Base-by-base conservation (phyloP, 768 basidiomycete genomes). In the Lentinus brumalis region DNA sequence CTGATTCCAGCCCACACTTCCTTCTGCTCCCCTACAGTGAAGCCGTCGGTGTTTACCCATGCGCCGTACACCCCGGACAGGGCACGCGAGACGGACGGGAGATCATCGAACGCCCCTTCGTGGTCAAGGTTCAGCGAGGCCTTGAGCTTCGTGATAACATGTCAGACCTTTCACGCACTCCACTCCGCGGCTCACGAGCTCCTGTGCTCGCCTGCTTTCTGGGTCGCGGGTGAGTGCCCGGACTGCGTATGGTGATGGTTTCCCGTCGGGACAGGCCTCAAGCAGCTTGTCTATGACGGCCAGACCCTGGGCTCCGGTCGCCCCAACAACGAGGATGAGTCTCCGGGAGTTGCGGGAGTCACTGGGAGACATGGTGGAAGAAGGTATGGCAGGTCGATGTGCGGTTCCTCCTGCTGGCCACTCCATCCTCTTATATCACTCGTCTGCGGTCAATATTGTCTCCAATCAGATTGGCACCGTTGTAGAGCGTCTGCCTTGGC, bases 301-400 rank as follows among this genome's bases (percentile, higher is more conserved):
- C 53, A 75, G 64, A 5, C 79, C 80, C 58, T 81, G 80, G 1
- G 78, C 78, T 45, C 79, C 79, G 42, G 80, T 80, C 5, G 75
- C 79, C 26, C 79, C 79, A 26, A 80, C 75, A 49, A 81, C 77
- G 47, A 79, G 72, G 57, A 81, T 77, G 55, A 77, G 64, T 67
- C 76, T 21, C 38, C 32, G 31, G 6, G 21, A 6, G 5, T 10
- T 16, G 29, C 32, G 26, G 50, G n/a, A 46, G 15, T 10, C 45
- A 46, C 26, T n/a, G 45, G 18, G 15, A 21, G 45, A 16, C 5
- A 21, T 18, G 26, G 45, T 46, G 8, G 46, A 26, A 30, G 26
- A 26, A 49, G 6, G 9, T 8, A 49, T 35, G 29, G 46, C 21
- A 26, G 8, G 46, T 49, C 46, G n/a, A 21, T n/a, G 18, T 12